phyloP scores from a whole-genome alignment of 2,329 filamentous ascomycete genomes.

The Leptographium flavum region DNA sequence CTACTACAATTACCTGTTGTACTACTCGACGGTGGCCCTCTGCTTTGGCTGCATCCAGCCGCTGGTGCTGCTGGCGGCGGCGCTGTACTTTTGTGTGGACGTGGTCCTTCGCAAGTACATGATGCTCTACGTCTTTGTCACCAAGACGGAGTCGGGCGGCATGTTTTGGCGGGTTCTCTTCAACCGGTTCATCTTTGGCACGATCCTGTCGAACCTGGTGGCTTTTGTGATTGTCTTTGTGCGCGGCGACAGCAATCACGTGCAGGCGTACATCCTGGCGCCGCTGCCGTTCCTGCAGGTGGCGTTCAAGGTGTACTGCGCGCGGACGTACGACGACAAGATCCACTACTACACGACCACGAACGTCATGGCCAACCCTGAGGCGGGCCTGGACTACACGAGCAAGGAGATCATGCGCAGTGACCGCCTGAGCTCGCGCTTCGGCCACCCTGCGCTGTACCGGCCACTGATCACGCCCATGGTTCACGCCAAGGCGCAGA shows the following conservation, averaged over 20 bases:
- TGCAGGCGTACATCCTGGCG: slow-evolving; percentile 50
- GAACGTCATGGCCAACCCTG: slow-evolving; percentile 32
- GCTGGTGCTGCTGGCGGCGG: slow-evolving; percentile 70
- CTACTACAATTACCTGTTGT: slow-evolving; percentile 97
- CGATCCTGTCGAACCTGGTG: slow-evolving; percentile 64
- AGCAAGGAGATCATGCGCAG: slow-evolving; percentile 41
- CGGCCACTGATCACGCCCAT: slow-evolving; percentile 84
- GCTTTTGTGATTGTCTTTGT: slow-evolving; percentile 64
- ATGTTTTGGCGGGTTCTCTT: slow-evolving; percentile 83
- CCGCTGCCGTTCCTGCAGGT: slow-evolving; percentile 69
- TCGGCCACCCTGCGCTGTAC: slow-evolving; percentile 84
- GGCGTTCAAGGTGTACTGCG: slow-evolving; percentile 78
- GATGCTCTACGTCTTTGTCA: slow-evolving; percentile 85
- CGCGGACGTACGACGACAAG: slow-evolving; percentile 58
- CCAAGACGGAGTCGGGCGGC: slow-evolving; percentile 91
- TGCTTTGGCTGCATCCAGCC: slow-evolving; percentile 79
- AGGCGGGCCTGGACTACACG: slow-evolving; percentile 25
- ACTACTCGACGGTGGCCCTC: slow-evolving; percentile 79
- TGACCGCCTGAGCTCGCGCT: slow-evolving; percentile 61
- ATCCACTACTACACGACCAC: slow-evolving; percentile 68
- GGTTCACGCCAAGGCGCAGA: slow-evolving; percentile 84
- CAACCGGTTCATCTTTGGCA: slow-evolving; percentile 81
- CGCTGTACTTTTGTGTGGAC: slow-evolving; percentile 80
- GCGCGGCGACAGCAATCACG: slow-evolving; percentile 44
- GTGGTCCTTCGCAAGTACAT: slow-evolving; percentile 90